Conservation (phyloP, 768 basidiomycete genomes). For the Suillus weaverae region DNA sequence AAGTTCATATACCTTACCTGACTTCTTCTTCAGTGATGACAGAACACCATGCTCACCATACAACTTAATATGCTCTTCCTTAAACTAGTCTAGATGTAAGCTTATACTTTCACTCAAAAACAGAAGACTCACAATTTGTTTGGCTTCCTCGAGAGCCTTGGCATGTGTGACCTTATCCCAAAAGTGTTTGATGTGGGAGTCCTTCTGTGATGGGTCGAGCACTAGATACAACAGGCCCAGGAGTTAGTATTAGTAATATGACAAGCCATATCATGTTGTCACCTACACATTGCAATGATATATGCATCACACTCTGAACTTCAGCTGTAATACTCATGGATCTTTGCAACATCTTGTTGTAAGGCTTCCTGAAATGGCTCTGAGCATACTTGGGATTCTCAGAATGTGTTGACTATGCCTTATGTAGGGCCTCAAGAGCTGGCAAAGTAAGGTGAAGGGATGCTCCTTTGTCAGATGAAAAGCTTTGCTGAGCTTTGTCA, state of each 20-base stretch:
- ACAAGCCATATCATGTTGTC: too few relatives aligned
- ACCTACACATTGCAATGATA: too few relatives aligned
- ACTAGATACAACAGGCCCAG: too few relatives aligned
- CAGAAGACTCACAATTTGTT: slow-evolving; percentile 17
- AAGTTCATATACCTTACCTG: neutral
- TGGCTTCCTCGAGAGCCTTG: slow-evolving; percentile 13
- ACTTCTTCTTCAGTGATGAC: neutral
- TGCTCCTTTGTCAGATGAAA: slow-evolving; percentile 28
- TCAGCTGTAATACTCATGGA: too few relatives aligned
- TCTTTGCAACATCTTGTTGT: too few relatives aligned
- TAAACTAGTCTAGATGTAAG: neutral
- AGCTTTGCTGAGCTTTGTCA: slow-evolving; percentile 31
- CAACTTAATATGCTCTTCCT: too few relatives aligned
- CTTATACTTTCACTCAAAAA: neutral
- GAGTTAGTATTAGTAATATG: neutral
- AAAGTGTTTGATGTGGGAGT: slow-evolving; percentile 23
- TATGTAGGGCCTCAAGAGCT: too few relatives aligned
- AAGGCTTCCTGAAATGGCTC: too few relatives aligned
- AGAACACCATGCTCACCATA: too few relatives aligned
- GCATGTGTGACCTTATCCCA: slow-evolving; percentile 23
- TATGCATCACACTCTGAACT: too few relatives aligned
- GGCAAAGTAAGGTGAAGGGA: slow-evolving; percentile 17
- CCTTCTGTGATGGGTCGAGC: slow-evolving; percentile 26
- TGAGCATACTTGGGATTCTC: too few relatives aligned
- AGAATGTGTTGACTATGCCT: too few relatives aligned